Base-by-base conservation (phyloP, 345 rosid species). In the Ceriops zippeliana region DNA sequence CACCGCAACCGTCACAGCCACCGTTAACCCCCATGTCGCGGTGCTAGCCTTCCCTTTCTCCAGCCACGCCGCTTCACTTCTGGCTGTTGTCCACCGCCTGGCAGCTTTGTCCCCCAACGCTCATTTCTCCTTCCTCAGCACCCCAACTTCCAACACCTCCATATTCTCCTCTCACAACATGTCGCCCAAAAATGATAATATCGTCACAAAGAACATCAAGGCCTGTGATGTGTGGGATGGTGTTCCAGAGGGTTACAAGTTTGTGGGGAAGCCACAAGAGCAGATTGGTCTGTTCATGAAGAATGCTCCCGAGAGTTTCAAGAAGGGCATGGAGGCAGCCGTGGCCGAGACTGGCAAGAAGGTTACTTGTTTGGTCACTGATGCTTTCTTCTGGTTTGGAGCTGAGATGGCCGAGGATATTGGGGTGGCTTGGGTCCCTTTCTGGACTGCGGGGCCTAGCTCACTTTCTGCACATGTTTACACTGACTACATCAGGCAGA, bases 21-120 rank as follows among this genome's bases (percentile, higher is more conserved):
- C 49, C 49, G 49, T 3, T 17, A 13, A 42, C 49, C 49, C 74
- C 49, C 86, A 83, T 31, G 76, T 81, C 0, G 89, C 77, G 0
- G 79, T 76, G 52, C 63, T 85, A 1, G 77, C 85, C 19, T 83
- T 85, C 70, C 89, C 89, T 15, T 79, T 81, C 66, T 22, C 75
- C 61, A 54, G 81, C 64, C 86, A 85, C 20, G 81, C 80, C 0
- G 76, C 76, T 22, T 68, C 83, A 7, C 79, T 85, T 59, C 79
- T 83, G 37, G 52, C 81, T 65, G 26, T 81, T 58, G 16, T 71
- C 68, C 62, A 31, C 70, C 68, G 63, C 70, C 81, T 85, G 2
- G 82, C 85, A 32, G 2, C 67, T 21, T 21, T 70, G 8, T 34
- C 82, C 27, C 81, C 84, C 0, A 63, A 4, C 66, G 63, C 81